Conservation (phyloP, 805 yeast species). For the Zygoascus ofunaensis region DNA sequence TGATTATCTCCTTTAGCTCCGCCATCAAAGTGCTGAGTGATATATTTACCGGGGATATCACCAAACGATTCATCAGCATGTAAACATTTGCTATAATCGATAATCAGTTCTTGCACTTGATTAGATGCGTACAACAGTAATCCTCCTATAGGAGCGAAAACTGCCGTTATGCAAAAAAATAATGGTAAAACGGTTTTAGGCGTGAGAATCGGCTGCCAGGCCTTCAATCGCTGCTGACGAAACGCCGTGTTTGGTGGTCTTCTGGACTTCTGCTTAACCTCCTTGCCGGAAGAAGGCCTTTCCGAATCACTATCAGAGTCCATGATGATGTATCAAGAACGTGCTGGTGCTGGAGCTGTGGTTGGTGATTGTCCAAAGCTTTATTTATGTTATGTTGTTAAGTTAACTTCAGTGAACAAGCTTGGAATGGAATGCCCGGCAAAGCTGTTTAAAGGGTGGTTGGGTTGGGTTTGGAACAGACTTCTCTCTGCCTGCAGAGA, state of each 20-base stretch:
- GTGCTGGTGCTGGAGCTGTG: neutral
- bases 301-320: slow-evolving; percentile 28
- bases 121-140: slow-evolving; percentile 72
- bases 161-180: slow-evolving; percentile 58
- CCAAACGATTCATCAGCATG: slow-evolving; percentile 38
- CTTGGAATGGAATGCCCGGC: too few species aligned
- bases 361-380: neutral
- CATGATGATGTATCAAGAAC: neutral
- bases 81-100: slow-evolving; percentile 68
- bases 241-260: slow-evolving; percentile 39
- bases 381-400: too few species aligned
- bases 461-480: too few species aligned
- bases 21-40: slow-evolving; percentile 50
- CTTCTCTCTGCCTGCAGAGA: too few species aligned
- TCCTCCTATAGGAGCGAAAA: slow-evolving; percentile 88
- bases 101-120: slow-evolving; percentile 61
- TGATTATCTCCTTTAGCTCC: slow-evolving; percentile 36
- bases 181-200: slow-evolving; percentile 88
- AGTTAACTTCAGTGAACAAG: too few species aligned
- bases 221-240: slow-evolving; percentile 50
- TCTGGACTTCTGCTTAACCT: slow-evolving; percentile 30
- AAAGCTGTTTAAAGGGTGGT: too few species aligned
- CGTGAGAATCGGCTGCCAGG: slow-evolving; percentile 82
- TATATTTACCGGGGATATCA: slow-evolving; percentile 51
- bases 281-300: slow-evolving; percentile 20